Base-by-base conservation (phyloP, 768 basidiomycete species). In the Astraeus odoratus region DNA sequence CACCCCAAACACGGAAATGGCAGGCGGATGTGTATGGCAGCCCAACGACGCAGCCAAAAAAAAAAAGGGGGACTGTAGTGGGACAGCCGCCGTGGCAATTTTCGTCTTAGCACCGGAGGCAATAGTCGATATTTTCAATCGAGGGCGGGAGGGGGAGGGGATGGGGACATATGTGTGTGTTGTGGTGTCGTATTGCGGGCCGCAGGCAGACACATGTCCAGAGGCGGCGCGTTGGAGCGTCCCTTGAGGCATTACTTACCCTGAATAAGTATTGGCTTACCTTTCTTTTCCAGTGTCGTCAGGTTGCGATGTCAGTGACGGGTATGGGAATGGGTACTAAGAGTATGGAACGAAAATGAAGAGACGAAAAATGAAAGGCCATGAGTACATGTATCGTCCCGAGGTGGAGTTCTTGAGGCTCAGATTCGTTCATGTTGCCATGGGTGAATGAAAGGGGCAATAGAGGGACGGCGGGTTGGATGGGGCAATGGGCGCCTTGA, bases 131-230 rank as follows among this genome's bases (percentile, higher is more conserved):
- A 34, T 16, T 34, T 15, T 4, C 34, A 37, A 37, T 29, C 12
- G 27, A 12, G 27, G 27, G 27, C 7, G 12, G 27, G 27, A 12
- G 27, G 27, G 7, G 12, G 12, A 29, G 7, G 27, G 27, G 6
- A 29, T 7, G 27, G 7, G 12, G 27, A 6, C 27, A 29, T 6
- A 29, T 38, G 24, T 26, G 12, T n/a, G n/a, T n/a, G n/a, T n/a
- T n/a, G n/a, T 29, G 6, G 27, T 29, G 27, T 37, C 36, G 46
- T 26, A 50, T 53, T 47, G 53, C 53, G 53, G 48, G 53, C 55
- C 60, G 58, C 58, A 60, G 55, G 60, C 46, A 63, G 51, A 63
- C 49, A 51, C 58, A 49, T 60, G 56, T 44, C 49, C 43, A 22
- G 34, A 43, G 39, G 42, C 43, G 51, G 49, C 49, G 56, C 47